Conservation (phyloP, 345 rosid species). For the Aquilaria malaccensis region DNA sequence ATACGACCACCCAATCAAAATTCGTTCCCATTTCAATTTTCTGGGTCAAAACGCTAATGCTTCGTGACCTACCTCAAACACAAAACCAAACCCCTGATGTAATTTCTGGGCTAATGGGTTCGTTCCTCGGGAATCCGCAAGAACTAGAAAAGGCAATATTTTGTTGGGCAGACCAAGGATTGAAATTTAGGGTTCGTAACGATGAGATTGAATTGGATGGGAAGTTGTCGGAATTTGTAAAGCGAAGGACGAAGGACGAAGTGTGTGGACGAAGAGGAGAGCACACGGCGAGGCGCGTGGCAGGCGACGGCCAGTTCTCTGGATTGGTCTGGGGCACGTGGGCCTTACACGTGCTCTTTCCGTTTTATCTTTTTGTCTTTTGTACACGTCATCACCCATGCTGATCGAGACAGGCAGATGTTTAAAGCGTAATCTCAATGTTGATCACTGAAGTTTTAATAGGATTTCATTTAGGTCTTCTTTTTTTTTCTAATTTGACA, state of each 20-base stretch:
- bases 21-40: too few relatives aligned
- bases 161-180: background rate
- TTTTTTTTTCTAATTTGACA: too few relatives aligned
- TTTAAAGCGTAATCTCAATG: too few relatives aligned
- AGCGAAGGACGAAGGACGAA: background rate
- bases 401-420: too few relatives aligned
- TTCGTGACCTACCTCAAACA: background rate
- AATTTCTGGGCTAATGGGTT: background rate
- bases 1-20: background rate
- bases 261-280: constrained; percentile 25
- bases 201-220: background rate
- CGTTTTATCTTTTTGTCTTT: constrained; percentile 13
- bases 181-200: background rate
- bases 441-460: too few relatives aligned
- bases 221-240: background rate
- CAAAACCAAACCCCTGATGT: background rate
- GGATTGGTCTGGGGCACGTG: constrained; percentile 25
- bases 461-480: too few relatives aligned
- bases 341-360: constrained; percentile 28
- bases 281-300: constrained; percentile 45
- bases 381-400: constrained; percentile 20
- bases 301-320: constrained; percentile 23
- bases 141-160: background rate
- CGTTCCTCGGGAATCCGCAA: background rate
- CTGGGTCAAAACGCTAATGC: background rate